Percentiles rank a stretch among this genome's conserved stretches.
These are phyloP conservation scores for Prunus padus DNA, from an alignment of 306 rosid species.

Conservation along the genomic window DNA sequence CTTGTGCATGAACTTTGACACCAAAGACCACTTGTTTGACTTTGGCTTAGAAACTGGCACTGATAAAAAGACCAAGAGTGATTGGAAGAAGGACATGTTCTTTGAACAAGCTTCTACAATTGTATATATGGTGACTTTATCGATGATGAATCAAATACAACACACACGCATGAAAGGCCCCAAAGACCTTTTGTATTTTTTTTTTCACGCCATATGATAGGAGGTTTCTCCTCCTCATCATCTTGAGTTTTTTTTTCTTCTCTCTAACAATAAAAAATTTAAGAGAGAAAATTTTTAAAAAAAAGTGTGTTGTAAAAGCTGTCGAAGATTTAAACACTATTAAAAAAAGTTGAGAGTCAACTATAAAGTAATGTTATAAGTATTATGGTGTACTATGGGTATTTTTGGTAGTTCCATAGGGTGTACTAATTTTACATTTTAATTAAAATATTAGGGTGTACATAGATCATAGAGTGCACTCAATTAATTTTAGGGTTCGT, in stretches of 20 bases:
- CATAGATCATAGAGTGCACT: too few relatives aligned
- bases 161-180: constrained; percentile 71
- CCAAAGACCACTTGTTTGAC: constrained; percentile 37
- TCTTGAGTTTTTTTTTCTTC: background rate
- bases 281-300: constrained; percentile 8
- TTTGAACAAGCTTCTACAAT: constrained; percentile 23
- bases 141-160: constrained; percentile 53
- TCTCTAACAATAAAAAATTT: background rate
- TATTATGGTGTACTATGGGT: too few relatives aligned
- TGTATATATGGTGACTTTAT: constrained; percentile 4
- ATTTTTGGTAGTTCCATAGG: too few relatives aligned
- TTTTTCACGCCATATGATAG: too few relatives aligned
- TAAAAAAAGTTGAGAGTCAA: too few relatives aligned
- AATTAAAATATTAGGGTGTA: too few relatives aligned
- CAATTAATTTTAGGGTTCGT: too few relatives aligned
- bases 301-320: background rate
- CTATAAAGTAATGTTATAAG: too few relatives aligned
- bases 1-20: constrained; percentile 50
- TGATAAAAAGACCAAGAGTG: constrained; percentile 31
- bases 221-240: background rate
- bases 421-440: too few relatives aligned
- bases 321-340: too few relatives aligned
- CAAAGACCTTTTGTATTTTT: too few relatives aligned
- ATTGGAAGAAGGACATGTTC: constrained; percentile 30
- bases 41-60: constrained; percentile 35